These are phyloP conservation scores for Russula virescens DNA, from an alignment of 768 basidiomycete species.

Conservation along the genomic window DNA sequence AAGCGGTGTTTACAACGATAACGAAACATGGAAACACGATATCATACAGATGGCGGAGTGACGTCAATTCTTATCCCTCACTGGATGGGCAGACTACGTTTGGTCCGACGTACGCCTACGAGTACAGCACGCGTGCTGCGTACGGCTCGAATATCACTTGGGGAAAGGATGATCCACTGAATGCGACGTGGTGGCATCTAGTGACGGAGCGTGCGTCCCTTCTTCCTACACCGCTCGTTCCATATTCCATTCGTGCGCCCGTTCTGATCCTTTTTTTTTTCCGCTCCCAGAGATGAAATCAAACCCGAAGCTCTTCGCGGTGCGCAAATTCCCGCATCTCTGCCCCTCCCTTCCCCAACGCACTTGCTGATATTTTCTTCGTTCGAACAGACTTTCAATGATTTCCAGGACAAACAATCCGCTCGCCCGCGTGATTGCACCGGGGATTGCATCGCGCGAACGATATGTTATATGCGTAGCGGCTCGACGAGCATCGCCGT, in stretches of 20 bases:
- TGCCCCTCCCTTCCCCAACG: background rate
- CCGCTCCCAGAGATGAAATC: constrained; percentile 49
- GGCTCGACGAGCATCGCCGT: constrained; percentile 57
- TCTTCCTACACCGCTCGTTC: background rate
- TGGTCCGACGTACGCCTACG: constrained; percentile 57
- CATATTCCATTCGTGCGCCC: background rate
- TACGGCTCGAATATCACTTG: constrained; percentile 59
- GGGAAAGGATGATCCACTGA: constrained; percentile 60
- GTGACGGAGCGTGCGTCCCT: constrained; percentile 59
- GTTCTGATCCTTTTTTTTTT: background rate
- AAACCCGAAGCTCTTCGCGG: constrained; percentile 53
- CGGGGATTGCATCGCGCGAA: constrained; percentile 48
- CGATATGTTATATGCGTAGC: constrained; percentile 72
- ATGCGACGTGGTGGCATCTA: constrained; percentile 79
- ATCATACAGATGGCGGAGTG: constrained; percentile 51
- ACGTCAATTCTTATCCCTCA: constrained; percentile 52
- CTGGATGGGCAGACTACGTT: constrained; percentile 51
- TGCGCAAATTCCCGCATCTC: constrained; percentile 27
- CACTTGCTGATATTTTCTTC: background rate
- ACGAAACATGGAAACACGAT: background rate
- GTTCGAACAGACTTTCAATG: constrained; percentile 51
- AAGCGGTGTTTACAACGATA: background rate
- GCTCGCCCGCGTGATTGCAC: constrained; percentile 47
- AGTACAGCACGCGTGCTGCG: constrained; percentile 65
- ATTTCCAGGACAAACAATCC: constrained; percentile 67